phyloP scores from a whole-genome alignment of 768 basidiomycete species.

The Psilocybe cyanescens region DNA sequence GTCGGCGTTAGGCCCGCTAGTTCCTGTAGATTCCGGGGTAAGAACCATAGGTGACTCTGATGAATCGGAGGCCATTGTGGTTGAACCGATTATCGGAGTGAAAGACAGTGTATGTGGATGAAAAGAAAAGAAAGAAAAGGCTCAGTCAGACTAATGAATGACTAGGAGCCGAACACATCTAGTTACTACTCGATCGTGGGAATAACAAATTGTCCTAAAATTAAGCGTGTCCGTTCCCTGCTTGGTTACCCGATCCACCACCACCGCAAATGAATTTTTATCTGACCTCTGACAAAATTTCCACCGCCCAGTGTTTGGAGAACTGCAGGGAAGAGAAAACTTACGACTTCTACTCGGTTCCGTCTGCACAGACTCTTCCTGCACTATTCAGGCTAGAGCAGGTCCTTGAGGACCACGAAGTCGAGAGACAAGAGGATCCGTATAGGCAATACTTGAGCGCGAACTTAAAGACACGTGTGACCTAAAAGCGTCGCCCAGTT shows the following conservation, averaged over 20 bases:
- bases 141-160: background rate
- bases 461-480: too few species aligned
- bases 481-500: too few species aligned
- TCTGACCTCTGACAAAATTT: background rate
- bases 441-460: too few species aligned
- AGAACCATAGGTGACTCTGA: conserved; percentile 56
- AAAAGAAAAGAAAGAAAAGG: conserved; percentile 8
- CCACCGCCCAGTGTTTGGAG: too few species aligned
- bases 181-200: background rate
- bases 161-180: background rate
- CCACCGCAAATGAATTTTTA: background rate
- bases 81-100: background rate
- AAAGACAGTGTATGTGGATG: background rate
- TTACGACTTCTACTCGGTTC: too few species aligned
- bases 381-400: too few species aligned
- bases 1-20: conserved; percentile 21
- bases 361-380: too few species aligned
- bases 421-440: too few species aligned
- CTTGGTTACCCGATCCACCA: background rate
- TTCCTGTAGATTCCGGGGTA: conserved; percentile 66
- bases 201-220: background rate
- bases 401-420: too few species aligned
- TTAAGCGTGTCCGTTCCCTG: background rate
- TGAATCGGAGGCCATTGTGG: conserved; percentile 41
- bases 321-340: too few species aligned